Conservation (phyloP, 768 basidiomycete species). For the Paxillus involutus region DNA sequence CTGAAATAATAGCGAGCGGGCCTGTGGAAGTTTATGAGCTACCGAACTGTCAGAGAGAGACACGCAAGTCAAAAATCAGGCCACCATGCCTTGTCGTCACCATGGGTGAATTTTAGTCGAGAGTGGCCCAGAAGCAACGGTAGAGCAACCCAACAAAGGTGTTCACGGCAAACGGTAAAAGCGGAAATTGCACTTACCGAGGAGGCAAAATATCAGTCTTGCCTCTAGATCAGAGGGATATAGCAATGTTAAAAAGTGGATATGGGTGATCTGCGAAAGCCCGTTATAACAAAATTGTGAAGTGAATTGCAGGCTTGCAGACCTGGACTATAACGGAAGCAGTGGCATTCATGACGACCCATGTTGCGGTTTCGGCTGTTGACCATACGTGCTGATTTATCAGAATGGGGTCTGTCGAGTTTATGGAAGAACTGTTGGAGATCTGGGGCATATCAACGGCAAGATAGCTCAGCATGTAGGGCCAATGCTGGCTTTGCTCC, state of each 20-base stretch:
- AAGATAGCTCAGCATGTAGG: constrained; percentile 94
- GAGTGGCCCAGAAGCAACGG: no score
- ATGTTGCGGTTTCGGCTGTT: constrained; percentile 62
- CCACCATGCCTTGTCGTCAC: no score
- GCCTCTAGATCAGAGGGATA: constrained; percentile 92
- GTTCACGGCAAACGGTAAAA: neutral
- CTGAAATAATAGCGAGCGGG: constrained; percentile 83
- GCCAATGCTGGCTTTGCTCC: constrained; percentile 74
- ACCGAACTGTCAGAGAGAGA: neutral
- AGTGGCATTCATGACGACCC: constrained; percentile 87
- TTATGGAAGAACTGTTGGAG: constrained; percentile 16
- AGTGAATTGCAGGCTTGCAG: constrained; percentile 19
- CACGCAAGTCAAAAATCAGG: no score
- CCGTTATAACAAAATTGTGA: neutral
- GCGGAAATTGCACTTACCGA: constrained; percentile 49
- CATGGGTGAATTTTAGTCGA: neutral
- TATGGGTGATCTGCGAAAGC: constrained; percentile 79
- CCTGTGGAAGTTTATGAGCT: constrained; percentile 38
- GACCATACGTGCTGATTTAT: constrained; percentile 52
- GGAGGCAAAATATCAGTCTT: constrained; percentile 77
- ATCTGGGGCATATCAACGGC: constrained; percentile 62
- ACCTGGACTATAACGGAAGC: constrained; percentile 87
- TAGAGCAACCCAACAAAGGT: no score
- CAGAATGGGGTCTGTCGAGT: constrained; percentile 23
- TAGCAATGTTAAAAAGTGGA: constrained; percentile 93